Base-by-base conservation (phyloP, 352 stramenopile genomes). In the Phytophthora fragariaefolia region DNA sequence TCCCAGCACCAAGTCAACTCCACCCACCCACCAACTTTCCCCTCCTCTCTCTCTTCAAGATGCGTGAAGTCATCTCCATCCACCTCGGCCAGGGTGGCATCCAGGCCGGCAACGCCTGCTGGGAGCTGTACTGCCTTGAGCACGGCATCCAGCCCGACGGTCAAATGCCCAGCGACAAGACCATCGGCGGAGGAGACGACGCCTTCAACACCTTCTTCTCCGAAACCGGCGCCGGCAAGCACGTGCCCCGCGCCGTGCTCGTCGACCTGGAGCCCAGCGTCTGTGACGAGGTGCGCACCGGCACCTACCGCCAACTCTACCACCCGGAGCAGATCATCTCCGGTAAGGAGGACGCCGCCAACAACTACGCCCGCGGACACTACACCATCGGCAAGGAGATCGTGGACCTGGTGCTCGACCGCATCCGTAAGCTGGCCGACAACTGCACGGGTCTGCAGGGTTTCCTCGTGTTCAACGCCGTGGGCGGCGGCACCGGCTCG, bases 261-360 rank as follows among this genome's bases (percentile, higher is more conserved):
- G 96, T 99, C 13, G 97, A 99, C 85, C 82, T 99, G 24, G 97
- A 99, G 79, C 97, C 97, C 26, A 98, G 82, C 24, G 97, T 99
- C 20, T 98, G 96, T 73, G 97, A 99, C 72, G 96, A 99, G 87
- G 95, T 99, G 51, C 93, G 97, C 70, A 94, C 87, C 40, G 97
- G 97, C 67, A 97, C 93, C 9, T 99, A 99, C 88, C 82, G 93
- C 63, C 91, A 98, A 70, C 79, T 99, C 30, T 99, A 99, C 84
- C 97, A 99, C 75, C 97, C 97, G n/a, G 97, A 99, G 71, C 96
- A 99, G 79, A 98, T 99, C 77, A 99, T 99, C 74, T 98, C 89
- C 40, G 97, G 97, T 76, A 99, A 99, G 84, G 96, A 99, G 77
- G 96, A 98, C 74, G 96, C 95, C 1, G 89, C 88, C 26, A 97